Evolutionary conservation across 2,329 filamentous ascomycete species (phyloP), one percentile per base, ranked within the genome.

Genomic region (Tolypocladium endophyticum): DNA sequence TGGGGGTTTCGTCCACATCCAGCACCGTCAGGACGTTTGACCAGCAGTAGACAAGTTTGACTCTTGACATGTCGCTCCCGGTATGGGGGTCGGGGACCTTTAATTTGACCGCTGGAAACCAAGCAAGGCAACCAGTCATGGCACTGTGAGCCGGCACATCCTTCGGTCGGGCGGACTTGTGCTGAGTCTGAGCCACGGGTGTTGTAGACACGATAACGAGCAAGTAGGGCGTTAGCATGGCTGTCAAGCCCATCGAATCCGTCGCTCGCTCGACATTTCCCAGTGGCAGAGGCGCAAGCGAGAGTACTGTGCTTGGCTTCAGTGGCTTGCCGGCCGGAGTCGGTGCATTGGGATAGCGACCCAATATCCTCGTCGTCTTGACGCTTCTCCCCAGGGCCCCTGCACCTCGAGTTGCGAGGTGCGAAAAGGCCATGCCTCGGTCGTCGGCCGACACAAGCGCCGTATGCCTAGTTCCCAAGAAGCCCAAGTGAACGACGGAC

Each of bases 151-250:
- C 89, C 35, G 86, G 86, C 12, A 97, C 85, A 64, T 97, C 93
- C 70, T 95, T 97, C 4, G 94, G 93, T 33, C 94, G 82, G 2
- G 91, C 86, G 25, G 91, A 87, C 74, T 99, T 99, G 73, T 97
- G 90, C 70, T 99, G 94, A 1, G 94, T 99, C 71, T 97, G 92
- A 4, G 95, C 94, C 41, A 97, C 83, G 0, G 94, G 94, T 0
- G 93, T 99, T 0, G 94, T 99, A 0, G 95, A 99, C 16, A 99
- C 94, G 66, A 99, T 92, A 43, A 99, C 94, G 45, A 99, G 79
- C 5, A 99, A 79, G 73, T 99, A 97, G 0, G 94, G 94, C 0
- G 94, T 99, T 60, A 99, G 79, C 81, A 99, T 92, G 6, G 95
- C 95, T 52, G 95, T 97, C 60, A 99, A 75, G 0, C 94, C 94